Base-by-base conservation (phyloP, 2,329 filamentous ascomycete species). In the Ceratocystis colombiana region DNA sequence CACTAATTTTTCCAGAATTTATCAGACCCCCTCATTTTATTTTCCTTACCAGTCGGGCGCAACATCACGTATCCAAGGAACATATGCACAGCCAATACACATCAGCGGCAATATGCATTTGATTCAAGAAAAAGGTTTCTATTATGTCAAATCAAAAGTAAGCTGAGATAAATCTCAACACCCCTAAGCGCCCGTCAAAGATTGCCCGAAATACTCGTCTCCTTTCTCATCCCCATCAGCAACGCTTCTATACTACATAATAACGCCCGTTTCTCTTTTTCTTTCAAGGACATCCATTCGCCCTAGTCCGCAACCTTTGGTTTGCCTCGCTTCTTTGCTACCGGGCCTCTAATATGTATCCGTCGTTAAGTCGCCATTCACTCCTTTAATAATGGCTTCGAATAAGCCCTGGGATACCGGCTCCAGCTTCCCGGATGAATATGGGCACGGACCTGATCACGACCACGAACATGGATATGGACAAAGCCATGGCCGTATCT, bases 311-410 rank as follows among this genome's bases (percentile, higher is more conserved):
- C 12, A 41, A 12, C 10, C 37, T 41, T 5, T 41, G 3, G 37
- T 0, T 41, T 41, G 37, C 37, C 50, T 17, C 28, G 17, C 17
- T 59, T 59, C 30, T 20, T 50, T 25, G 2, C 28, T 59, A 8
- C 5, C 0, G 15, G 5, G n/a, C n/a, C 7, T 15, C 6, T 37
- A 37, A 1, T n/a, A 59, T 59, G 55, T 8, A 12, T 59, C 28
- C 33, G 28, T 30, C 7, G 55, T 30, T 4, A 6, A 15, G 55
- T 8, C 55, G 5, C 17, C 55, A 33, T 25, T 1, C 5, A 59
- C 55, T 33, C 33, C 55, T 37, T 7, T 17, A 30, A 59, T 37
- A 59, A 59, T 59, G 55, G 30, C 55, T n/a, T 59, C 12, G 48
- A 53, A 53, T 15, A 25, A 30, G n/a, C n/a, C 28, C n/a, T 33